Percentiles rank a stretch among this genome's conserved stretches.
These are phyloP conservation scores for Geotrichum ghanense DNA, from an alignment of 805 yeast species.

Conservation along the genomic window DNA sequence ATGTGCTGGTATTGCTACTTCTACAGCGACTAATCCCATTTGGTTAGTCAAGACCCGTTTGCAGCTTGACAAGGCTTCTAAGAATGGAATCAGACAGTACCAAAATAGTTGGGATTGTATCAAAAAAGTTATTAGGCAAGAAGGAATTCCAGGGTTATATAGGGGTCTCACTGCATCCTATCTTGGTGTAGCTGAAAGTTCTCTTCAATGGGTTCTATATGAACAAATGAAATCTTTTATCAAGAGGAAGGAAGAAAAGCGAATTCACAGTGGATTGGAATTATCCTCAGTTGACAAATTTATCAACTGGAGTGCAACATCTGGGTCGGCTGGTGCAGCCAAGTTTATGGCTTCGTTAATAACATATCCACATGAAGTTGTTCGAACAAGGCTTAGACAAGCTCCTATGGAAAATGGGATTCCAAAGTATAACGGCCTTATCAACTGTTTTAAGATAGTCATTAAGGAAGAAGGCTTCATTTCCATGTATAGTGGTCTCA, in stretches of 20 bases:
- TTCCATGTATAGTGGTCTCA: conserved; percentile 93
- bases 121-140: conserved; percentile 52
- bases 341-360: conserved; percentile 84
- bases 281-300: conserved; percentile 45
- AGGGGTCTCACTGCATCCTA: conserved; percentile 92
- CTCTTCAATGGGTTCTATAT: conserved; percentile 91
- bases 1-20: conserved; percentile 85
- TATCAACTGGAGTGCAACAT: conserved; percentile 87
- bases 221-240: conserved; percentile 84
- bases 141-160: conserved; percentile 74
- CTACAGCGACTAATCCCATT: conserved; percentile 95
- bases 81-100: conserved; percentile 39
- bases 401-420: conserved; percentile 75
- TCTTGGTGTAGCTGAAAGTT: conserved; percentile 84
- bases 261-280: conserved; percentile 25
- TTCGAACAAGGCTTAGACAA: conserved; percentile 89
- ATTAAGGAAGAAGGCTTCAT: conserved; percentile 84
- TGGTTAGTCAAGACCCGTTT: conserved; percentile 94
- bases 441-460: conserved; percentile 79
- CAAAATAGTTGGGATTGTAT: conserved; percentile 81
- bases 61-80: conserved; percentile 60
- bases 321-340: conserved; percentile 97
- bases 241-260: conserved; percentile 36
- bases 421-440: conserved; percentile 79
- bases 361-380: conserved; percentile 96